Evolutionary conservation across 2,329 filamentous ascomycete genomes (phyloP).

Genomic region (Hypoxylon sp.): DNA sequence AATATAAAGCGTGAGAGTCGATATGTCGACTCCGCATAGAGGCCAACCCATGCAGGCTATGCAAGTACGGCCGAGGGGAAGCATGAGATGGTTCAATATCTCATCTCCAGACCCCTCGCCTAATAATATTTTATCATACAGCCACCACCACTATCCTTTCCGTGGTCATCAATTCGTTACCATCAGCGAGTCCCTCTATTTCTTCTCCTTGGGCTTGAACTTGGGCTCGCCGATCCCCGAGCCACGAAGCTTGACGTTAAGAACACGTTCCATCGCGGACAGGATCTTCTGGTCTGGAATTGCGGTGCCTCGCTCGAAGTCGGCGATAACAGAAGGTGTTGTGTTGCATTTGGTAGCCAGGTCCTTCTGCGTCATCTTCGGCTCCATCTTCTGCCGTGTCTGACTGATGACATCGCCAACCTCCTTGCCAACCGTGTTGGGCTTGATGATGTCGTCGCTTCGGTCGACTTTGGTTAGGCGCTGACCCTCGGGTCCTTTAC

Average conservation of each 20-base stretch:
- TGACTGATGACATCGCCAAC: conserved; percentile 88
- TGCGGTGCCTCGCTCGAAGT: conserved; percentile 86
- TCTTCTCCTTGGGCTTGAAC: conserved; percentile 79
- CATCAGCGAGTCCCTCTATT: conserved; percentile 51
- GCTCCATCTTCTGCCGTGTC: conserved; percentile 83
- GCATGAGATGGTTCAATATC: background rate
- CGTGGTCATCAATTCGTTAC: background rate
- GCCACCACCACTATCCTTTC: background rate
- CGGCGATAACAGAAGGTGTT: conserved; percentile 82
- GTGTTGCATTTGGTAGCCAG: conserved; percentile 91
- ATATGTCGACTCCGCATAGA: conserved; percentile 26
- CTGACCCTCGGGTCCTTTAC: conserved; percentile 83
- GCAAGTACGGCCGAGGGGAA: conserved; percentile 15
- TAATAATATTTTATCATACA: conserved; percentile 23
- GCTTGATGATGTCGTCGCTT: conserved; percentile 96
- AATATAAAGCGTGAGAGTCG: conserved; percentile 29
- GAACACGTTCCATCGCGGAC: conserved; percentile 81
- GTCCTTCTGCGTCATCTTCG: conserved; percentile 96
- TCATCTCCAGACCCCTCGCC: conserved; percentile 24
- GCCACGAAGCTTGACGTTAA: conserved; percentile 91
- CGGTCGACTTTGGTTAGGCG: conserved; percentile 98
- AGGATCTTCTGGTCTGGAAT: conserved; percentile 88
- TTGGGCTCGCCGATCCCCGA: conserved; percentile 87
- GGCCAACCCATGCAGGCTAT: conserved; percentile 32
- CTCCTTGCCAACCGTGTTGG: conserved; percentile 86